These are phyloP conservation scores for Talaromyces albobiverticillius DNA, from an alignment of 2,329 filamentous ascomycete genomes.

Conservation along the genomic window DNA sequence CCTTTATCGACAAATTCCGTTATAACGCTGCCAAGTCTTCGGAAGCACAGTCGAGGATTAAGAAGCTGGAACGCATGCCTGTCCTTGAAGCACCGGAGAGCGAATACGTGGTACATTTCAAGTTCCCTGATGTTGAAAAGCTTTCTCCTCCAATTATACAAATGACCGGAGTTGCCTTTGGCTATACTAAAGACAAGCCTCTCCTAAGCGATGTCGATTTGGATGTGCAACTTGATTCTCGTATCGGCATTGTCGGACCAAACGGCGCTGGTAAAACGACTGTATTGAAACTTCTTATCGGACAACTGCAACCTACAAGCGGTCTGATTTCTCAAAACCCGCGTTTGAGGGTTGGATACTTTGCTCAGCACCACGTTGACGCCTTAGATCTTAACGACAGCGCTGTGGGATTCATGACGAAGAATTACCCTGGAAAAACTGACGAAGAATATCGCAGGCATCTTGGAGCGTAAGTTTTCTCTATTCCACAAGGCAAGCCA, in stretches of 20 bases:
- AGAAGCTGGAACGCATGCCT: conserved; percentile 97
- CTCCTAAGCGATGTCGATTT: conserved; percentile 85
- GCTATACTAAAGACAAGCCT: conserved; percentile 75
- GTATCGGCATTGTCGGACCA: conserved; percentile 97
- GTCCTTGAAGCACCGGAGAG: conserved; percentile 84
- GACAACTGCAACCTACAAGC: conserved; percentile 70
- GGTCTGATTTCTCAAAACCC: conserved; percentile 87
- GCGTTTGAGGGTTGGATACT: conserved; percentile 88
- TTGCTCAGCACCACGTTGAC: conserved; percentile 97
- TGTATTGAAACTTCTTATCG: conserved; percentile 94
- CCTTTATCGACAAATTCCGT: conserved; percentile 99
- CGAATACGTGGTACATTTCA: conserved; percentile 95
- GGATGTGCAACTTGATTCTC: conserved; percentile 94
- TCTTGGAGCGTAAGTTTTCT: conserved; percentile 71
- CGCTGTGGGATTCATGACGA: conserved; percentile 94
- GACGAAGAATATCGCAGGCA: conserved; percentile 97
- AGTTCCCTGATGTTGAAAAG: conserved; percentile 96
- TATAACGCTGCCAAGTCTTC: conserved; percentile 99
- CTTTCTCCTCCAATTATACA: conserved; percentile 96
- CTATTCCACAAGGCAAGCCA: not conserved
- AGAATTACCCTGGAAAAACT: conserved; percentile 80
- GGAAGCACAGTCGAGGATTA: conserved; percentile 97
- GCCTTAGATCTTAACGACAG: conserved; percentile 85
- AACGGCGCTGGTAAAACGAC: conserved; percentile 99
- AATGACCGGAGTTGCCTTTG: conserved; percentile 89